Percentiles rank a stretch among this genome's conserved stretches.
Conservation (phyloP, 2,329 filamentous ascomycete genomes). For the Fusarium sarcochroum region DNA sequence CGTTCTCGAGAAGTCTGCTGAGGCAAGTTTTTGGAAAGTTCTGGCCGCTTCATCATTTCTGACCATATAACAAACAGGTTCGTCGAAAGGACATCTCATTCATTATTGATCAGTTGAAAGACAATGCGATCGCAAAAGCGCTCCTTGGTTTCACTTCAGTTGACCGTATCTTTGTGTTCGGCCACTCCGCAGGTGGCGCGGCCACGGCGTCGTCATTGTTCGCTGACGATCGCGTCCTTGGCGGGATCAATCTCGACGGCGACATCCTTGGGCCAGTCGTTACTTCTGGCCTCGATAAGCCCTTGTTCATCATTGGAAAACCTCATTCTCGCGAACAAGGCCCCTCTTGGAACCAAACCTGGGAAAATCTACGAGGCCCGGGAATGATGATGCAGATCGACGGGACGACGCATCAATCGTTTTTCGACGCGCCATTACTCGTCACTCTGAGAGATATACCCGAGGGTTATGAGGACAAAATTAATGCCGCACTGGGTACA, state of each 20-base stretch:
- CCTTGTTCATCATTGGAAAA: not conserved
- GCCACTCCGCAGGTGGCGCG: not conserved
- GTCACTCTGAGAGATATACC: not conserved
- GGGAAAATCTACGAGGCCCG: not conserved
- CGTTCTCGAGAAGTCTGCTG: not conserved
- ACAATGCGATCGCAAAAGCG: accelerated
- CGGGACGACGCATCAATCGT: not conserved
- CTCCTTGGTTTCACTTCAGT: not conserved
- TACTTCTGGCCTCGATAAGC: not conserved
- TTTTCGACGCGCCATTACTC: not conserved
- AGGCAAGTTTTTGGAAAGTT: not conserved
- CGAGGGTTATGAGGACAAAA: not conserved
- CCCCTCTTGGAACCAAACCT: not conserved
- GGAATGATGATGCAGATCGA: not conserved
- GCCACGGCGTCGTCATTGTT: not conserved
- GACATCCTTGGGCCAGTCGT: not conserved
- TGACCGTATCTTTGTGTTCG: not conserved
- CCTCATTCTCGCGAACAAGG: not conserved
- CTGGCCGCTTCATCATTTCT: not conserved
- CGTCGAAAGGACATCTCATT: not conserved
- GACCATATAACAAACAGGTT: not conserved
- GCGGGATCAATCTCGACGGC: not conserved
- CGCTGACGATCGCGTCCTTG: not conserved
- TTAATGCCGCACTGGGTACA: not conserved
- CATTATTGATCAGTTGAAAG: not conserved